These are phyloP conservation scores for Tetraselmis striata DNA, from an alignment of 139 green algal species.

Conservation along the genomic window DNA sequence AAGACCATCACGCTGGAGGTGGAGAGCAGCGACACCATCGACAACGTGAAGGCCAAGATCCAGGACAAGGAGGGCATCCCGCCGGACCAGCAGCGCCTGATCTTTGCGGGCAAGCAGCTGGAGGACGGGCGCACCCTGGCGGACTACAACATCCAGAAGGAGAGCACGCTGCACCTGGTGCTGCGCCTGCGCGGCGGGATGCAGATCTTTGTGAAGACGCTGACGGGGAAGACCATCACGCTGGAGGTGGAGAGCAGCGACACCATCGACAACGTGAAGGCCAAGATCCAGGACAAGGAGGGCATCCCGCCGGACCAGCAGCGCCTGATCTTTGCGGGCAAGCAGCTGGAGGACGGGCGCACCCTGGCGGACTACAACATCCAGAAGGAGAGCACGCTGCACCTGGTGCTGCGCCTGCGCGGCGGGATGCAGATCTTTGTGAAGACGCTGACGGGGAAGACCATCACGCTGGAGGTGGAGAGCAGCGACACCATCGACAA, in stretches of 20 bases:
- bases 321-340: conserved; percentile 94
- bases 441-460: conserved; percentile 91
- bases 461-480: conserved; percentile 62
- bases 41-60: conserved; percentile 49
- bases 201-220: conserved; percentile 91
- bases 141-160: conserved; percentile 98
- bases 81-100: conserved; percentile 93
- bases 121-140: conserved; percentile 92
- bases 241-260: conserved; percentile 33
- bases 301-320: conserved; percentile 95
- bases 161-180: conserved; percentile 77
- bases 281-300: conserved; percentile 55
- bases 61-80: conserved; percentile 78
- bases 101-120: conserved; percentile 97
- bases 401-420: conserved; percentile 60
- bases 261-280: conserved; percentile 27
- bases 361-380: conserved; percentile 98
- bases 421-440: conserved; percentile 81
- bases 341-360: conserved; percentile 94
- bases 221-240: conserved; percentile 79
- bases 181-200: conserved; percentile 69
- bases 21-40: conserved; percentile 64
- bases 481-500: conserved; percentile 70
- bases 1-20: conserved; percentile 80
- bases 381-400: conserved; percentile 81